A percentile compares a stretch with the other conserved stretches of the same genome.
Conservation (phyloP, 805 yeast genomes). For the Saccharomycopsis fermentans region DNA sequence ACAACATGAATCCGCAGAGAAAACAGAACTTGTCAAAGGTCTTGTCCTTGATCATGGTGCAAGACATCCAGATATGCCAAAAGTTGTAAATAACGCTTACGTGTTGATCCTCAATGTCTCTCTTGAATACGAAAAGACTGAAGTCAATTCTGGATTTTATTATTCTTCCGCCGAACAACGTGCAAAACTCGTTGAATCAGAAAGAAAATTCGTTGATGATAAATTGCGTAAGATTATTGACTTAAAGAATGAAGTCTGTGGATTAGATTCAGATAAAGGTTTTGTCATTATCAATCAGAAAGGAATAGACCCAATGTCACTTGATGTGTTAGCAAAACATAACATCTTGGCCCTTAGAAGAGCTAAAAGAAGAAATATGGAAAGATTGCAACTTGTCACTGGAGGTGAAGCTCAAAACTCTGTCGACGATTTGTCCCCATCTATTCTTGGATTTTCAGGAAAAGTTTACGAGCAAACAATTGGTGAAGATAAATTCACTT, state of each 20-base stretch:
- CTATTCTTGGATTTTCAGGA: constrained; percentile 80
- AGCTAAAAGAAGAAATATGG: constrained; percentile 99
- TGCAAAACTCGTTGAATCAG: constrained; percentile 86
- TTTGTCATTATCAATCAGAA: constrained; percentile 95
- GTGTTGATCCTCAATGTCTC: constrained; percentile 87
- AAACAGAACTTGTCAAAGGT: constrained; percentile 76
- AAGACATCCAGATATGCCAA: constrained; percentile 99
- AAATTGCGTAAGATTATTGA: constrained; percentile 86
- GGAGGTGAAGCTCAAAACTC: constrained; percentile 98
- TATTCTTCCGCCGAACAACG: constrained; percentile 94
- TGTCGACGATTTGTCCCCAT: constrained; percentile 81
- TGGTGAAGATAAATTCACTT: constrained; percentile 97
- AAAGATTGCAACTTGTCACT: constrained; percentile 87
- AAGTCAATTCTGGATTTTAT: constrained; percentile 91
- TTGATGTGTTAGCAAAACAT: constrained; percentile 87
- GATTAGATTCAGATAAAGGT: constrained; percentile 56
- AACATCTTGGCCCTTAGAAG: constrained; percentile 90
- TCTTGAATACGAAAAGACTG: constrained; percentile 93
- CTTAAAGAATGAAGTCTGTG: constrained; percentile 86
- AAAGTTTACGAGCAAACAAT: constrained; percentile 83
- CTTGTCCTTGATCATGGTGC: constrained; percentile 97
- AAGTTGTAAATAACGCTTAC: constrained; percentile 68
- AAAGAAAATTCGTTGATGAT: constrained; percentile 89
- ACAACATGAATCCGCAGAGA: constrained; percentile 85
- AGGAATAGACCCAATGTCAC: constrained; percentile 97